Evolutionary conservation across 1,139 yeast species (phyloP).

Genomic region (Nakaseomyces sp.): DNA sequence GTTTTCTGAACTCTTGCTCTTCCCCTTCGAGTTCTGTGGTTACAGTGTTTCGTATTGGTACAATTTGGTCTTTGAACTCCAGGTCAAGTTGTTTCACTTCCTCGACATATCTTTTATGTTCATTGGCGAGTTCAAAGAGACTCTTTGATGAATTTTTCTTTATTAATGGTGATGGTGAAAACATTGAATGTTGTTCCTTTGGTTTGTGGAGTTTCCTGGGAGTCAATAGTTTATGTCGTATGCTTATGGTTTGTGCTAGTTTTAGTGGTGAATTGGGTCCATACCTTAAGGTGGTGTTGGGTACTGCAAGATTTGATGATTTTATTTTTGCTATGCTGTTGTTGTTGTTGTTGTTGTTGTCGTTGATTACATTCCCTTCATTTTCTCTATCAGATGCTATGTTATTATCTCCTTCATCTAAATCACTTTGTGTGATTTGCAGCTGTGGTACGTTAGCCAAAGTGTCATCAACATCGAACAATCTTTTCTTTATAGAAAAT

Average conservation of each 20-base stretch:
- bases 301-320: background rate
- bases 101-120: conserved; percentile 19
- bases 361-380: too few species aligned
- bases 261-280: conserved; percentile 31
- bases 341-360: too few species aligned
- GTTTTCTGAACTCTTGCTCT: conserved; percentile 9
- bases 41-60: background rate
- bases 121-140: conserved; percentile 21
- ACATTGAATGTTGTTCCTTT: conserved; percentile 7
- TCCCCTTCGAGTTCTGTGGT: background rate
- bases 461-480: background rate
- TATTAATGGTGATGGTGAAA: conserved; percentile 28
- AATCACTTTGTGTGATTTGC: background rate
- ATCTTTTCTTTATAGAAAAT: background rate
- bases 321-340: background rate
- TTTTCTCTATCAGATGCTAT: background rate
- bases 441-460: background rate
- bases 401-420: background rate
- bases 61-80: conserved; percentile 1
- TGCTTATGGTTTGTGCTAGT: conserved; percentile 14
- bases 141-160: conserved; percentile 24
- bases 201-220: conserved; percentile 6
- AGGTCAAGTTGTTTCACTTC: conserved; percentile 14
- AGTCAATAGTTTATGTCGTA: conserved; percentile 9
- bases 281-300: conserved; percentile 9